Base-by-base conservation (phyloP, 495 filamentous ascomycete species). In the Talaromyces proteolyticus region DNA sequence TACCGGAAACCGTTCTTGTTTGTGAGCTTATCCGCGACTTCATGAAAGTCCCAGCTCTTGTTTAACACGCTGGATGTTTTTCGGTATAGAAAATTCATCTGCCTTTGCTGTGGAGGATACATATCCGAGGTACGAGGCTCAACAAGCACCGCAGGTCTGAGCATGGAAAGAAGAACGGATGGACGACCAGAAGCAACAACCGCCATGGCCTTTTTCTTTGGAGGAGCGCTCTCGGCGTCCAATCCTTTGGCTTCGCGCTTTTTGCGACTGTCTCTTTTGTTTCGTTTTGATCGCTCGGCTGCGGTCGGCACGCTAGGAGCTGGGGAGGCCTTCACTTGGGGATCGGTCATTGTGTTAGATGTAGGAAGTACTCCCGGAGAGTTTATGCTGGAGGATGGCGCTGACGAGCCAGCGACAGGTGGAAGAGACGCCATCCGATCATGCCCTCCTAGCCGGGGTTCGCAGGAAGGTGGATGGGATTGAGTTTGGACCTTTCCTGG, bases 1-100 rank as follows among this genome's bases (percentile, higher is more conserved):
- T 97, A 99, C 34, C 88, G 85, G 55, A 88, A 97, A 38, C 82
- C 88, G 66, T 91, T 90, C 61, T 93, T 92, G 57, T 96, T 96
- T 53, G 82, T 87, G 38, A 93, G 87, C 63, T 86, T 89, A 56
- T 75, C 70, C 18, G 66, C 65, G 10, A 72, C 62, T 44, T 75
- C 70, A 41, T 70, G 69, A 38, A 74, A 74, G 43, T 70, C 64
- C 63, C 68, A 73, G 47, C 55, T 66, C 49, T 73, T 60, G 4
- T 59, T 63, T 14, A 68, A 49, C 0, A 65, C 56, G 11, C 61
- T 51, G 1, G 66, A 70, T 7, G 55, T 56, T 52, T 72, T 73
- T 21, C 59, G 61, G 16, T 49, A 61, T 39, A 71, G 60, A 29
- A 59, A 66, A 42, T 65, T 73, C 51, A 73, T 54, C 46, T 75